Percentiles rank a stretch among this genome's conserved stretches.
These are phyloP conservation scores for Sugiyamaella pinicola DNA, from an alignment of 1,139 yeast genomes.

Conservation along the genomic window DNA sequence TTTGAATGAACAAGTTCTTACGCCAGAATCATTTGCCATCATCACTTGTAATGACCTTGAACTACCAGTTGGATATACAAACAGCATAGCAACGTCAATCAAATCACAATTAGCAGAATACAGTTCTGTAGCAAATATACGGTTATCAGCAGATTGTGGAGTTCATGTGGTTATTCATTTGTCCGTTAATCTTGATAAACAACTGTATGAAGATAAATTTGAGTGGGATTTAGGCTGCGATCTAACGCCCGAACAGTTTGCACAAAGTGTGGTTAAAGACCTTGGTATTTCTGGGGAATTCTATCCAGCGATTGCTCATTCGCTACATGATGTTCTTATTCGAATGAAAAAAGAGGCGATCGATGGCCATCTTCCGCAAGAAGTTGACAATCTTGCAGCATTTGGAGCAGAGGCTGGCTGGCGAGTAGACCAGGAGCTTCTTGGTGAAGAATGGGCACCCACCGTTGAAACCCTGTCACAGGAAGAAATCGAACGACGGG, in stretches of 20 bases:
- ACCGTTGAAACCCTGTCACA: constrained; percentile 81
- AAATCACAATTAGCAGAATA: constrained; percentile 80
- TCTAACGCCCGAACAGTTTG: constrained; percentile 81
- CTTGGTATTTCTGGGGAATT: constrained; percentile 85
- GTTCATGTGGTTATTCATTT: constrained; percentile 78
- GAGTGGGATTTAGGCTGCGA: constrained; percentile 83
- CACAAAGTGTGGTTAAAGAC: constrained; percentile 78
- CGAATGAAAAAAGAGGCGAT: constrained; percentile 79
- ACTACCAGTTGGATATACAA: constrained; percentile 61
- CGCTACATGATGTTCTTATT: constrained; percentile 77
- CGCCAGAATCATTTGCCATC: constrained; percentile 83
- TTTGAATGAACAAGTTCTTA: constrained; percentile 66
- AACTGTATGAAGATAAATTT: constrained; percentile 85
- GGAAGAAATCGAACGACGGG: constrained; percentile 93
- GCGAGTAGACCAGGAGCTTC: constrained; percentile 58
- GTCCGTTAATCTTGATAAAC: constrained; percentile 80
- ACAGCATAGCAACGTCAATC: constrained; percentile 70
- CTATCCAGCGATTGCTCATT: constrained; percentile 85
- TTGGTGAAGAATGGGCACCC: constrained; percentile 88
- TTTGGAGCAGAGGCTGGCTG: constrained; percentile 65
- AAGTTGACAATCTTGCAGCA: constrained; percentile 60
- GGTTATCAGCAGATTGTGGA: constrained; percentile 63
- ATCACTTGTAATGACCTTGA: constrained; percentile 83
- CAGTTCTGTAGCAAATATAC: constrained; percentile 62
- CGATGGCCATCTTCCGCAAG: constrained; percentile 71